Evolutionary conservation across 2,329 filamentous ascomycete genomes (phyloP), one percentile per base, ranked within the genome.

Genomic region (Penicillium glabrum): DNA sequence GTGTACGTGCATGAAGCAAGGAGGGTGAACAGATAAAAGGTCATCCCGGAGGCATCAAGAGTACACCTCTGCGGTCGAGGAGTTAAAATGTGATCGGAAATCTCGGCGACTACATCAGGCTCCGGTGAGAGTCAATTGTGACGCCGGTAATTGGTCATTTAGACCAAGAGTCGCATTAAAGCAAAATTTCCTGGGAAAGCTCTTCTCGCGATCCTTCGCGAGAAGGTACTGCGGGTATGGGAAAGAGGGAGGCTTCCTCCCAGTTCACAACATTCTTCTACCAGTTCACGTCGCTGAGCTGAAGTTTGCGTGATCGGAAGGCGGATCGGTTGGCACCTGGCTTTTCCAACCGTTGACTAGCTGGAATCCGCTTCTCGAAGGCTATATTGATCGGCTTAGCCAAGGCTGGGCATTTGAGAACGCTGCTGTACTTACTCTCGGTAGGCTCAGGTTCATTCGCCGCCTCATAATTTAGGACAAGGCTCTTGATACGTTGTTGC

Each of bases 261-360:
- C 43, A 39, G 14, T 26, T 5, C 14, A 21, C 16, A 16, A 9
- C 27, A 26, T 9, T 53, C 33, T 19, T 64, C 80, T 93, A 97
- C 95, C 95, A 99, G 76, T 99, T 93, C 74, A 99, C 91, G 76
- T 99, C 95, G 76, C 91, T 96, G 58, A 98, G 84, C 73, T 98
- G 93, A 59, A 99, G 81, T 76, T 96, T 96, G 69, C 95, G 86
- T 57, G 90, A 87, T 62, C 93, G 89, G 74, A 96, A 92, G 58
- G 89, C 87, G 69, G 84, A 85, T 54, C 89, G 87, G 64, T 88
- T 89, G 64, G 78, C 79, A 57, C 83, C 82, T 44, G 82, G 79
- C 68, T 84, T 86, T 66, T 87, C 83, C 51, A 74, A 63, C 57
- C 72, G 73, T 50, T 77, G 74, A 80, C 76, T 65, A 62, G 72